A percentile compares a stretch with the other conserved stretches of the same genome.
phyloP scores from a whole-genome alignment of 805 yeast species.

The Candida caryicola region DNA sequence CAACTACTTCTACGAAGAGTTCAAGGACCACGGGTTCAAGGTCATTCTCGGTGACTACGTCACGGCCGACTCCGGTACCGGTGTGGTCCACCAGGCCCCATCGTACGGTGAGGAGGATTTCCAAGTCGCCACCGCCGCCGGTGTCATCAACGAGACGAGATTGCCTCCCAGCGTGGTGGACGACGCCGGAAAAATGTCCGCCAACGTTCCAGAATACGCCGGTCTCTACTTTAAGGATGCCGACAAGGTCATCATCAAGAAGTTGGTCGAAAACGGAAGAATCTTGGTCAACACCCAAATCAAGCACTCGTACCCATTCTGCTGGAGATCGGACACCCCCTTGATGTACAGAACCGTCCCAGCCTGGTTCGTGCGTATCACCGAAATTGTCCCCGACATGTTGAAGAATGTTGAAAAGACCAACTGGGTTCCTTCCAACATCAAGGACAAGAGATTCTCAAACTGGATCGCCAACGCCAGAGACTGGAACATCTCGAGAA shows the following conservation, averaged over 20 bases:
- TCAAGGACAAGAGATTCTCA: constrained; percentile 92
- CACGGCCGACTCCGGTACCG: constrained; percentile 94
- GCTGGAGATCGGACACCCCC: constrained; percentile 99
- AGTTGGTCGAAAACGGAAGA: constrained; percentile 73
- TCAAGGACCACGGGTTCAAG: constrained; percentile 73
- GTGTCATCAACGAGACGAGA: constrained; percentile 66
- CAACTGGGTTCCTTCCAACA: constrained; percentile 88
- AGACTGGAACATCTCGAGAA: constrained; percentile 98
- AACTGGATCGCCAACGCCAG: constrained; percentile 99
- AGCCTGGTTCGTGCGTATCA: constrained; percentile 95
- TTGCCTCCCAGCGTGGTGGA: constrained; percentile 93
- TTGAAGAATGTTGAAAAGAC: constrained; percentile 80
- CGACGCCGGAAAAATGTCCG: constrained; percentile 83
- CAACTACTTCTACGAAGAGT: constrained; percentile 73
- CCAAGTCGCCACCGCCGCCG: constrained; percentile 71
- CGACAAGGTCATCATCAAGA: constrained; percentile 84
- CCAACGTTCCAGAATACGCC: constrained; percentile 66
- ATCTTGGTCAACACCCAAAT: constrained; percentile 76
- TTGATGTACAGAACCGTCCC: constrained; percentile 94
- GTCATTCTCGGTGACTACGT: constrained; percentile 85
- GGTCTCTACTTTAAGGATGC: constrained; percentile 95
- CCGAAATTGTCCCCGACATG: constrained; percentile 85
- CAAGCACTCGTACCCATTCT: constrained; percentile 96
- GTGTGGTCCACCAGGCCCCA: constrained; percentile 98
- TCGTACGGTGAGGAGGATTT: constrained; percentile 99